Evolutionary conservation across 225 moss, liverwort and hornwort species (phyloP).

Genomic region (Straminergon stramineum): DNA sequence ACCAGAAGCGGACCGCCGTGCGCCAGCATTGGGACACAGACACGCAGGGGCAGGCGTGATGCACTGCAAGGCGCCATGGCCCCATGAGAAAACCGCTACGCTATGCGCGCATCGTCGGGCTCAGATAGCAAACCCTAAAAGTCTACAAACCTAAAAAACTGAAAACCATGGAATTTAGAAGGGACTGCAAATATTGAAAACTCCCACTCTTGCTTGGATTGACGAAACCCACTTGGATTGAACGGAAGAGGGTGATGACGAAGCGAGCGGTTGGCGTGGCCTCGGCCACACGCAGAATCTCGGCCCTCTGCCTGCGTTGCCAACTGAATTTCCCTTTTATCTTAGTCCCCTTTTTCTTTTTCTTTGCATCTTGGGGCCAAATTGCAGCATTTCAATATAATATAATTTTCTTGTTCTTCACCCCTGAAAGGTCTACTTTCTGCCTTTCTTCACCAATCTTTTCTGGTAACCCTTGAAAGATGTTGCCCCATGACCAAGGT

Average conservation of each 20-base stretch:
- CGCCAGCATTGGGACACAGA: conserved; percentile 17
- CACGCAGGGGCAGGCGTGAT: conserved; percentile 15
- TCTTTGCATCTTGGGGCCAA: neutral
- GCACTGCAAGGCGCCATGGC: conserved; percentile 45
- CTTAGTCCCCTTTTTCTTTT: neutral
- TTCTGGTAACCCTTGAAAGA: neutral
- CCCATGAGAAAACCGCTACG: conserved; percentile 18
- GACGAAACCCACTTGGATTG: neutral
- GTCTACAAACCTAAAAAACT: neutral
- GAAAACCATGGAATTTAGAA: neutral
- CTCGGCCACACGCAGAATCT: neutral
- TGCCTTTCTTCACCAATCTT: neutral
- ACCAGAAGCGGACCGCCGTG: conserved; percentile 17
- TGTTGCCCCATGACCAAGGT: too few relatives aligned
- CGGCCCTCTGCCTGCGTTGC: neutral
- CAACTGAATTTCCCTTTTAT: neutral
- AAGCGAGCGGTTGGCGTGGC: neutral
- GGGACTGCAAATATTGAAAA: neutral
- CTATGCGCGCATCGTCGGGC: neutral
- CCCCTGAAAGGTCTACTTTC: neutral
- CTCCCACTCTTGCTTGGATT: neutral
- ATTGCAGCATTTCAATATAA: neutral
- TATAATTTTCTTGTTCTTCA: neutral
- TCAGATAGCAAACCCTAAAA: neutral
- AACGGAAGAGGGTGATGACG: neutral